Percentiles rank a stretch among this genome's conserved stretches.
Conservation (phyloP, 1,284 basidiomycete species). For the Apiotrichum gamsii region DNA sequence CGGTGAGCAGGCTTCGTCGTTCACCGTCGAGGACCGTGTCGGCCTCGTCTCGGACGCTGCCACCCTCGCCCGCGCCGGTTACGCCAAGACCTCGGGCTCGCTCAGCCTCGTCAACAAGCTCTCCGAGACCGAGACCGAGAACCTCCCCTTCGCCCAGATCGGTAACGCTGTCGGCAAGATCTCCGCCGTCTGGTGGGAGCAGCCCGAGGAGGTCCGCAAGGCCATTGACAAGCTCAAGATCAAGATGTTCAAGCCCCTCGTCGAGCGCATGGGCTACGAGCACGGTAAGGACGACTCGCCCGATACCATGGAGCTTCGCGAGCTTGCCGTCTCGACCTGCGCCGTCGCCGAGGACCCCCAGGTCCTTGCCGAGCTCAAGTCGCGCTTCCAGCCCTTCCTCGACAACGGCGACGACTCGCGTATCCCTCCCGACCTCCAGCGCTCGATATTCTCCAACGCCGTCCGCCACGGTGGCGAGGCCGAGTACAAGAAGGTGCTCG, state of each 20-base stretch:
- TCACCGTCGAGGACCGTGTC: conserved; percentile 77
- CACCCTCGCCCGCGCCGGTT: conserved; percentile 72
- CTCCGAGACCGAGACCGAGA: conserved; percentile 63
- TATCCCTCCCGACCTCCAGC: conserved; percentile 71
- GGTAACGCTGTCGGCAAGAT: conserved; percentile 53
- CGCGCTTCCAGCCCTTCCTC: conserved; percentile 67
- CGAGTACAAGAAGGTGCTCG: conserved; percentile 71
- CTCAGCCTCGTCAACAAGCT: conserved; percentile 66
- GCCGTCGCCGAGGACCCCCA: conserved; percentile 59
- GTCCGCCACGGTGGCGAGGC: conserved; percentile 66
- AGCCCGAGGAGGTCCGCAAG: conserved; percentile 57
- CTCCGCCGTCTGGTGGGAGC: conserved; percentile 79
- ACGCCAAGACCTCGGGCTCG: conserved; percentile 67
- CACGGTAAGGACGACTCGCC: conserved; percentile 63
- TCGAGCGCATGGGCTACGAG: conserved; percentile 73
- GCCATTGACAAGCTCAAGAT: conserved; percentile 60
- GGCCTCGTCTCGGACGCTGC: conserved; percentile 77
- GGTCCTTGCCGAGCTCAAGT: conserved; percentile 67
- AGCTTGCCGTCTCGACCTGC: conserved; percentile 64
- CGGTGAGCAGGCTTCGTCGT: conserved; percentile 70
- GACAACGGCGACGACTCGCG: conserved; percentile 67
- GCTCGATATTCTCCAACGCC: conserved; percentile 46
- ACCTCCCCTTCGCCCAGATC: conserved; percentile 44
- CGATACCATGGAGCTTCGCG: conserved; percentile 69
- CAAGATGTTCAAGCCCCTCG: conserved; percentile 73